phyloP scores from a whole-genome alignment of 208 protist genomes.

The Borovskyia barvae region DNA sequence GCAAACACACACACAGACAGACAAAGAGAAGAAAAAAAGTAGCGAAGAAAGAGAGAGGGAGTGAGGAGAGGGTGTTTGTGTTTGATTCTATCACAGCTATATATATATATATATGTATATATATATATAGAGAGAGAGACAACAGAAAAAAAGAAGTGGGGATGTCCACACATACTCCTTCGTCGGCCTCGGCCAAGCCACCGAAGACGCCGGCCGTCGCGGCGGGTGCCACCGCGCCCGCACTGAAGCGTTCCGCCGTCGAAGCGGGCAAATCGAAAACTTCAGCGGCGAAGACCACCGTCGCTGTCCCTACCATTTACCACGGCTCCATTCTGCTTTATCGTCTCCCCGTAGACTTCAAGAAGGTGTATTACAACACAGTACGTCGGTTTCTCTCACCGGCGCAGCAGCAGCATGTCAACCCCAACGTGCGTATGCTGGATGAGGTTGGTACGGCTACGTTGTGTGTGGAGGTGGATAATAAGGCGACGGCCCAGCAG shows the following conservation, averaged over 20 bases:
- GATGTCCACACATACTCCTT: too few relatives aligned
- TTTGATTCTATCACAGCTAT: too few relatives aligned
- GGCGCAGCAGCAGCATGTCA: slow-evolving; percentile 20
- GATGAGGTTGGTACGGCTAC: slow-evolving; percentile 76
- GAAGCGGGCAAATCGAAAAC: not conserved
- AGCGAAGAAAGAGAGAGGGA: too few relatives aligned
- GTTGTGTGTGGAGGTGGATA: slow-evolving; percentile 58
- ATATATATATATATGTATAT: too few relatives aligned
- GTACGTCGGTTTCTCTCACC: slow-evolving; percentile 55
- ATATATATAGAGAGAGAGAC: too few relatives aligned
- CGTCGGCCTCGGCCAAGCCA: not conserved
- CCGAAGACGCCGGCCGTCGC: not conserved
- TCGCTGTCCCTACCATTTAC: slow-evolving; percentile 32
- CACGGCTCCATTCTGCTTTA: slow-evolving; percentile 65
- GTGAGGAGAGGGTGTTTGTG: too few relatives aligned
- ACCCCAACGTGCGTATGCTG: slow-evolving; percentile 40
- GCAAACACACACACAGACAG: too few relatives aligned
- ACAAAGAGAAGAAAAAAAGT: too few relatives aligned
- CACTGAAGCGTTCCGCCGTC: not conserved
- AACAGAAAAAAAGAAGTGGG: too few relatives aligned
- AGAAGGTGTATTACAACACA: slow-evolving; percentile 61
- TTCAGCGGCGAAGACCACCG: not conserved
- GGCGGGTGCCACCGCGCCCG: not conserved
- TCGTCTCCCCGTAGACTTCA: slow-evolving; percentile 60
- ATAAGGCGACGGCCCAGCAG: slow-evolving; percentile 46